phyloP scores from a whole-genome alignment of 495 filamentous ascomycete genomes.

The Recurvomyces mirabilis region DNA sequence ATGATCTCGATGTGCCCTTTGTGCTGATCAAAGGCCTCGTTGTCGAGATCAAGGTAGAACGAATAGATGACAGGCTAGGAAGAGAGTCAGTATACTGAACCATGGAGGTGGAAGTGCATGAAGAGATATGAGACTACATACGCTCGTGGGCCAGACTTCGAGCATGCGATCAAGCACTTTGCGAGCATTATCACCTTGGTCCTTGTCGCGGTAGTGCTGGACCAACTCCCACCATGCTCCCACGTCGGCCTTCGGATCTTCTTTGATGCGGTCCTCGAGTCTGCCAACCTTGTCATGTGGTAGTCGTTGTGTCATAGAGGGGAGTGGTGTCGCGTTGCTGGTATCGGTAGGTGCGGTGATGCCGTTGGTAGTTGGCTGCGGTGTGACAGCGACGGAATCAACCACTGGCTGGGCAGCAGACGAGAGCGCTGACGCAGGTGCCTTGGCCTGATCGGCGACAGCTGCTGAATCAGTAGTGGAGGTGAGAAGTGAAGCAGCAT shows the following conservation, averaged over 20 bases:
- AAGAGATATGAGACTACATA: slow-evolving; percentile 45
- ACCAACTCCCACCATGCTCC: slow-evolving; percentile 84
- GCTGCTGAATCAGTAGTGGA: slow-evolving; percentile 33
- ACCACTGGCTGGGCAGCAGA: slow-evolving; percentile 2
- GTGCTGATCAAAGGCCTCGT: slow-evolving; percentile 63
- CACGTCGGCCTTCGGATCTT: slow-evolving; percentile 84
- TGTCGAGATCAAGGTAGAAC: slow-evolving; percentile 71
- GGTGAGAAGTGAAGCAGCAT: slow-evolving; percentile 29
- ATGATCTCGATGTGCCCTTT: slow-evolving; percentile 66
- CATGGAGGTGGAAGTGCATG: background rate
- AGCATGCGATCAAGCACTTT: slow-evolving; percentile 77
- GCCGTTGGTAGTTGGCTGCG: slow-evolving; percentile 12
- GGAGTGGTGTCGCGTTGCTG: background rate
- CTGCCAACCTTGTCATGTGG: slow-evolving; percentile 72
- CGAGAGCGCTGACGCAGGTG: slow-evolving; percentile 14
- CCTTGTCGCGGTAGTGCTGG: slow-evolving; percentile 67
- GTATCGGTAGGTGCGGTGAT: slow-evolving; percentile 15
- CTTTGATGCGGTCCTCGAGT: slow-evolving; percentile 76
- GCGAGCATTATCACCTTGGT: slow-evolving; percentile 70
- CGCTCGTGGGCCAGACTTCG: slow-evolving; percentile 74
- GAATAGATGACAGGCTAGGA: slow-evolving; percentile 5
- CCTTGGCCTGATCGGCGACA: slow-evolving; percentile 7
- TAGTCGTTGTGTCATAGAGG: slow-evolving; percentile 39
- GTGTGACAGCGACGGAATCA: slow-evolving; percentile 7
- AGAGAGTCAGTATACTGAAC: background rate